A percentile compares a stretch with the other conserved stretches of the same genome.
Conservation (phyloP, 2,329 filamentous ascomycete genomes). For the Bipolaris cookei region DNA sequence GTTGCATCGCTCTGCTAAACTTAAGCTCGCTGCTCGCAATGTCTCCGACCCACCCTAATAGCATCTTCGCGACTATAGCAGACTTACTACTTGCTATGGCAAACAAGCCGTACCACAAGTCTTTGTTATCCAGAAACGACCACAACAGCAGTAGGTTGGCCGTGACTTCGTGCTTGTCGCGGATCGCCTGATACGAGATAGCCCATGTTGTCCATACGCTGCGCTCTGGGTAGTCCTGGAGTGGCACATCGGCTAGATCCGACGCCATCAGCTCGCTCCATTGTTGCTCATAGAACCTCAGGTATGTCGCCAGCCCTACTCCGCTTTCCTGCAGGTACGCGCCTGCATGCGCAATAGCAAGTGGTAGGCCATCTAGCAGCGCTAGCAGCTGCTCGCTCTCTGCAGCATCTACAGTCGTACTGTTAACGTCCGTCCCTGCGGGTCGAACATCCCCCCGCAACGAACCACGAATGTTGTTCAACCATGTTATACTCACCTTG, state of each 20-base stretch:
- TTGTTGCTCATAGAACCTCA: slow-evolving; percentile 36
- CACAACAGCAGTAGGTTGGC: slow-evolving; percentile 38
- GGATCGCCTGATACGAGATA: slow-evolving; percentile 41
- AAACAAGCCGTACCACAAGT: no score
- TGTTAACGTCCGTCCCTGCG: no score
- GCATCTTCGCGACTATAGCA: slow-evolving; percentile 7
- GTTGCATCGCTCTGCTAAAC: slow-evolving; percentile 25
- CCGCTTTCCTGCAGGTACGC: slow-evolving; percentile 28
- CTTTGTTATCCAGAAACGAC: slow-evolving; percentile 34
- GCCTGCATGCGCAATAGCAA: no score
- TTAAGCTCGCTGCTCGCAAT: slow-evolving; percentile 20
- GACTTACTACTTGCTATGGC: no score
- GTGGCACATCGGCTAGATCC: slow-evolving; percentile 15
- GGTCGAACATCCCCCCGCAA: no score
- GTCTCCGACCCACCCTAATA: slow-evolving; percentile 23
- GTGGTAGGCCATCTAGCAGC: no score
- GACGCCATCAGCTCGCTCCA: slow-evolving; percentile 34
- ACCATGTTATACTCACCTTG: no score
- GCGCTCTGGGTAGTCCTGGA: slow-evolving; percentile 33
- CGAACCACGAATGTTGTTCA: no score
- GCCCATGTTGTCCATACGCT: slow-evolving; percentile 43
- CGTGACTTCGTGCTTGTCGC: slow-evolving; percentile 24
- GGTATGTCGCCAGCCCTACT: slow-evolving; percentile 23
- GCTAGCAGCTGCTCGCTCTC: no score
- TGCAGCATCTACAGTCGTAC: no score